These are phyloP conservation scores for Crinitomyces ghanaensis DNA, from an alignment of 805 yeast genomes.

Conservation along the genomic window DNA sequence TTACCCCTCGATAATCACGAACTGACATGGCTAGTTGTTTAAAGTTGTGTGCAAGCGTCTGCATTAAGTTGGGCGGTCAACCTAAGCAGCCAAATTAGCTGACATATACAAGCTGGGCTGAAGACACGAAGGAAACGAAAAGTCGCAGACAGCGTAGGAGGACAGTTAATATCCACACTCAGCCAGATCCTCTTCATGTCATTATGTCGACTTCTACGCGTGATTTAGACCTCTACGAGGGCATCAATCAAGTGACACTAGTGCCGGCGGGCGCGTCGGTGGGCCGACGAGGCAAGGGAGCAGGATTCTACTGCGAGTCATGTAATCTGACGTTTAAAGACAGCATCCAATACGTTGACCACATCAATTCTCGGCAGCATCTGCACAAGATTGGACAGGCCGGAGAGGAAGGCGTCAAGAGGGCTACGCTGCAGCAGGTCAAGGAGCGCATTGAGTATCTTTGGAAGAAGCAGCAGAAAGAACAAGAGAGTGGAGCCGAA, in stretches of 20 bases:
- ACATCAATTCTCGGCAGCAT: constrained; percentile 65
- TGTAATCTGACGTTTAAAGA: constrained; percentile 79
- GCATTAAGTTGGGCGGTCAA: too few relatives aligned
- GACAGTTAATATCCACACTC: not conserved
- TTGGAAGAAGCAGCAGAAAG: constrained; percentile 24
- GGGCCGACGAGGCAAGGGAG: constrained; percentile 42
- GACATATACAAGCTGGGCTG: too few relatives aligned
- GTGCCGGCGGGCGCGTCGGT: constrained; percentile 27
- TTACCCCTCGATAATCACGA: constrained; percentile 20
- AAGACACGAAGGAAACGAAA: too few relatives aligned
- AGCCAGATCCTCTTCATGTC: not conserved
- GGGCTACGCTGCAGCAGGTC: constrained; percentile 40
- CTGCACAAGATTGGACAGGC: constrained; percentile 26
- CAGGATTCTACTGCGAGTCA: constrained; percentile 75
- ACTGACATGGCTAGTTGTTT: constrained; percentile 3
- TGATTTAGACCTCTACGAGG: constrained; percentile 20
- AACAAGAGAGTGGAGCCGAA: constrained; percentile 14
- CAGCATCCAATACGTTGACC: constrained; percentile 70
- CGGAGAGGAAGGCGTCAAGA: constrained; percentile 29
- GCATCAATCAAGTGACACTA: constrained; percentile 24
- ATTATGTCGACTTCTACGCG: not conserved
- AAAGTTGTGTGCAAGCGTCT: too few relatives aligned
- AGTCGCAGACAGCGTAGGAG: not conserved
- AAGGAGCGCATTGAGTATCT: constrained; percentile 29
- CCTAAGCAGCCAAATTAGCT: too few relatives aligned